Evolutionary conservation across 352 stramenopile genomes (phyloP).

Genomic region (Thalassiosira ordinaria): DNA sequence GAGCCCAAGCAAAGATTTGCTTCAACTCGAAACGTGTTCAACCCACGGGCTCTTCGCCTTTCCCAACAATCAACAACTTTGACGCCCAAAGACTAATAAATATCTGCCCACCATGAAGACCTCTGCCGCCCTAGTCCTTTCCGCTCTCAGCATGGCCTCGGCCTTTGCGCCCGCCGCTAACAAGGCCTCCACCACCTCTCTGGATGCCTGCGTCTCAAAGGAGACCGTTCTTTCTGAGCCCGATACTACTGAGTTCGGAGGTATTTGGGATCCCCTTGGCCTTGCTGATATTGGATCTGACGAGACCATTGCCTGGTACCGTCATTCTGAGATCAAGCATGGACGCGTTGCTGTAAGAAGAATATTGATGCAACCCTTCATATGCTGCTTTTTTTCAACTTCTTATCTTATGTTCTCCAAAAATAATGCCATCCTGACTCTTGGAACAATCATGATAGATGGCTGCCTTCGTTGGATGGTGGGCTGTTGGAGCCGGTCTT

Average conservation of each 20-base stretch:
- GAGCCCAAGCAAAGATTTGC: constrained; percentile 37
- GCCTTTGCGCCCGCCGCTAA: constrained; percentile 39
- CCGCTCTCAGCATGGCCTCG: constrained; percentile 36
- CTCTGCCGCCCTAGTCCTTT: constrained; percentile 37
- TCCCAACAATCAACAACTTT: background rate
- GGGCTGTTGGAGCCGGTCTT: constrained; percentile 66
- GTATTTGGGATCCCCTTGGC: constrained; percentile 78
- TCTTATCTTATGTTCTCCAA: no score
- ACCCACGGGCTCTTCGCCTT: no score
- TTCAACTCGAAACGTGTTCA: constrained; percentile 9
- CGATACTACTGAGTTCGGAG: constrained; percentile 74
- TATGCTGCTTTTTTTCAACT: no score
- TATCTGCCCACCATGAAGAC: constrained; percentile 34
- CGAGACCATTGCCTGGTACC: constrained; percentile 80
- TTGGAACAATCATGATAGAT: no score
- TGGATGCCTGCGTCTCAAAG: constrained; percentile 43
- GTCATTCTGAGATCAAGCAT: constrained; percentile 80
- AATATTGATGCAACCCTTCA: no score
- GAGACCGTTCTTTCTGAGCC: constrained; percentile 66
- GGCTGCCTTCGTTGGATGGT: constrained; percentile 78
- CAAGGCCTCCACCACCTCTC: constrained; percentile 21
- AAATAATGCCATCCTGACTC: no score
- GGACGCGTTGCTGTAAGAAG: constrained; percentile 71
- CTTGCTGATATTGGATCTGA: constrained; percentile 75
- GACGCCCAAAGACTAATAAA: background rate